Percentiles rank a stretch among this genome's conserved stretches.
These are phyloP conservation scores for Boletus smithii DNA, from an alignment of 1,284 basidiomycete genomes.

Conservation along the genomic window DNA sequence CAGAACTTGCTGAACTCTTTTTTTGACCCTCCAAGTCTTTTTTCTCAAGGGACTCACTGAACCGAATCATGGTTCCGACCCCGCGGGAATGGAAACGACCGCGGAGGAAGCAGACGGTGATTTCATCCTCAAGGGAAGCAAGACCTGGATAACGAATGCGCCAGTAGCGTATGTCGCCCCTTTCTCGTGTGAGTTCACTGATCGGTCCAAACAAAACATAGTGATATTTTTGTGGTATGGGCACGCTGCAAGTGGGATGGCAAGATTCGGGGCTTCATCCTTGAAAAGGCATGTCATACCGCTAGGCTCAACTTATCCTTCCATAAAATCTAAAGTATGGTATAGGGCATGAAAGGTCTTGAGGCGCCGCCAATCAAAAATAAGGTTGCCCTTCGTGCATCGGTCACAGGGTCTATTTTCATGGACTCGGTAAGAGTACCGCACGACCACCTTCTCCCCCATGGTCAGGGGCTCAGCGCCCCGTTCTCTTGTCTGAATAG, in stretches of 20 bases:
- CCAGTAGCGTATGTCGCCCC: conserved; percentile 68
- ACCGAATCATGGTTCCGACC: conserved; percentile 95
- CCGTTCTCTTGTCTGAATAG: conserved; percentile 92
- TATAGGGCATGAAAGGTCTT: conserved; percentile 79
- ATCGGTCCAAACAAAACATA: conserved; percentile 30
- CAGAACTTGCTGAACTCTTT: background rate
- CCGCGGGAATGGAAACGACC: conserved; percentile 90
- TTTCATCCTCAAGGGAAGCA: conserved; percentile 84
- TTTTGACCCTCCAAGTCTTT: background rate
- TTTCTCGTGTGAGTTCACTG: background rate
- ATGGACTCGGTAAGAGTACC: conserved; percentile 80
- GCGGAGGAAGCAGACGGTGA: conserved; percentile 85
- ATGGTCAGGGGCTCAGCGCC: conserved; percentile 72
- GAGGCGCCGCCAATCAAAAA: conserved; percentile 88
- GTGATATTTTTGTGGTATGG: conserved; percentile 90
- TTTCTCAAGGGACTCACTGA: conserved; percentile 80
- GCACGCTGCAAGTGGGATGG: conserved; percentile 93
- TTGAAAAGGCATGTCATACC: conserved; percentile 68
- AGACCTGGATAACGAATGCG: conserved; percentile 96
- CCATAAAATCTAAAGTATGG: background rate
- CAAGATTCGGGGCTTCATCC: conserved; percentile 87
- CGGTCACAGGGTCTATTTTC: conserved; percentile 91
- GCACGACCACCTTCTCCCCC: conserved; percentile 72
- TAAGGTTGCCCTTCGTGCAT: conserved; percentile 88
- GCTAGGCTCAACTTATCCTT: background rate